Evolutionary conservation across 140 eudicot species (phyloP), one percentile per base, ranked within the genome.

Genomic region (Ambrosia hybrid): DNA sequence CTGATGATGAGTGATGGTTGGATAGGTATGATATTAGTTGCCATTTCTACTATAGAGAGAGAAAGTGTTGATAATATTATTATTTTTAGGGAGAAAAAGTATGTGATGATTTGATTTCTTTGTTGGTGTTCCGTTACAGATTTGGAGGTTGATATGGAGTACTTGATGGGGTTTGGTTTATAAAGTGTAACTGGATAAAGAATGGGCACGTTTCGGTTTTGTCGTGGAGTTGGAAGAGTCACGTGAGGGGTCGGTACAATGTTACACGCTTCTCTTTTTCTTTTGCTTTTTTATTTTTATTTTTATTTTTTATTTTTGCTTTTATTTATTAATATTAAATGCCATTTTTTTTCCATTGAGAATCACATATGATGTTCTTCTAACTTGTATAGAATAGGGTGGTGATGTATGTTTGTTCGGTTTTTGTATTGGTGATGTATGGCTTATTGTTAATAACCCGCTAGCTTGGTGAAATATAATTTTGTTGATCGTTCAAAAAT

Each of bases 1-100:
- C 73, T 80, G 71, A 81, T 68, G 52, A 61, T 71, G 68, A 65
- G 53, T 26, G 89, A 81, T 11, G 89, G 81, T 9, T 77, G 81
- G 26, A 83, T 4, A 1, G 85, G 85, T 11, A 82, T 55, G 67
- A 76, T 69, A 71, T 59, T 52, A 56, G 84, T 49, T 12, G 95
- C 87, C 95, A 88, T 88, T 73, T 43, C 2, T 69, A 30, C 14
- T 51, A 5, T 41, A 30, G 70, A 74, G 62, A 52, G 59, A 60
- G 51, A 43, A 68, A 38, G 41, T 30, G 2, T 30, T 30, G 34
- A 30, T 30, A 30, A 30, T 30, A 30, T 30, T 30, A 30, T 30
- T 30, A 30, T 30, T 30, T 30, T 30, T 30, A 30, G 34, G 34
- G 34, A 30, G 34, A 30, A 30, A 30, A 30, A 30, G 34, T 30